phyloP scores from a whole-genome alignment of 148 eudicot genomes.

The Persicaria maculosa region DNA sequence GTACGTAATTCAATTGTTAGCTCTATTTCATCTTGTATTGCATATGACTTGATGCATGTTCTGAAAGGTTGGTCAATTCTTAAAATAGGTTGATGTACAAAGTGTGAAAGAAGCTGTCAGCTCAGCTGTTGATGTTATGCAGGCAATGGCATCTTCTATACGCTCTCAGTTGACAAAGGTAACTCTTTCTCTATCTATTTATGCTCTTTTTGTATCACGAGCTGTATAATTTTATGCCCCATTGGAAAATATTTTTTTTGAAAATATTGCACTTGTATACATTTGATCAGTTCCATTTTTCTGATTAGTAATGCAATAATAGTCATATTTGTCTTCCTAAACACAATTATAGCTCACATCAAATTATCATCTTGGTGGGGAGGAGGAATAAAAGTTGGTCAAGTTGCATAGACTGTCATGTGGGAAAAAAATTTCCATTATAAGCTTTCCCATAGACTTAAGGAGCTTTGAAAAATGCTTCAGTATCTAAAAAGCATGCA shows the following conservation, averaged over 20 bases:
- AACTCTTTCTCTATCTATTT: constrained; percentile 6
- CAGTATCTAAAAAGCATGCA: not conserved
- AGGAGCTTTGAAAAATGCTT: not conserved
- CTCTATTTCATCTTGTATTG: not conserved
- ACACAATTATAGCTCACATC: not conserved
- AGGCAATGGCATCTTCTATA: constrained; percentile 61
- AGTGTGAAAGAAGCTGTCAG: constrained; percentile 71
- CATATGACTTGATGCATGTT: not conserved
- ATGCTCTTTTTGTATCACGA: not conserved
- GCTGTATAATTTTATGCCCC: not conserved
- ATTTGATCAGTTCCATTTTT: not conserved
- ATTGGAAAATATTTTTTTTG: not conserved
- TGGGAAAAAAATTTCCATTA: not conserved
- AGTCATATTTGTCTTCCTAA: not conserved
- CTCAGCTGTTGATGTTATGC: constrained; percentile 85
- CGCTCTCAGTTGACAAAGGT: constrained; percentile 59
- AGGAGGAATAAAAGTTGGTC: not conserved
- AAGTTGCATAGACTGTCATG: not conserved
- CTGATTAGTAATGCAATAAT: not conserved
- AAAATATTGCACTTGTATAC: not conserved
- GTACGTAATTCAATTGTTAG: constrained; percentile 32
- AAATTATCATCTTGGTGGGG: not conserved
- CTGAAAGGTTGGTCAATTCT: not conserved
- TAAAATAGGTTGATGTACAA: constrained; percentile 62
- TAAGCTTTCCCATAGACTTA: not conserved